Evolutionary conservation across 257 asterid species (phyloP), one percentile per base, ranked within the genome.

Genomic region (Petunia axillaris): DNA sequence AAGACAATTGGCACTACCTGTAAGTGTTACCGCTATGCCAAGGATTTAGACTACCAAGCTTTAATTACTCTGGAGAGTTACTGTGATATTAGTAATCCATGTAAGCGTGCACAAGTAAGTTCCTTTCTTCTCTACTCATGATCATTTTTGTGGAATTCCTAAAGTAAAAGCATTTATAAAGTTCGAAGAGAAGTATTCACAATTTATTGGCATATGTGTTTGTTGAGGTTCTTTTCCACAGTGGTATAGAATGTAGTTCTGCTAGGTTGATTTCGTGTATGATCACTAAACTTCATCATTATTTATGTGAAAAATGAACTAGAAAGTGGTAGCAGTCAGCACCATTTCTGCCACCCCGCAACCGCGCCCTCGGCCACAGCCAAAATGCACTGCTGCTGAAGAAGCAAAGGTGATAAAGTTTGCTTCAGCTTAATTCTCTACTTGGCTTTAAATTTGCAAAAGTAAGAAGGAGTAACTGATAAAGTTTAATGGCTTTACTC

Each of bases 1-100:
- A 71, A 60, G 77, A 71, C 60, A 71, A 71, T 71, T 25, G 77
- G 44, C 3, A 14, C 44, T 25, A 71, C 46, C 3, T 71, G 77
- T 10, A 48, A 71, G 60, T 71, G 77, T 48, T 71, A 71, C 0
- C 8, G 14, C 10, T 71, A 71, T 71, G 77, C 77, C 1, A 15
- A 46, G 25, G 35, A 48, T 25, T 48, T 48, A 60, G 60, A 71
- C 11, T 9, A 71, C 48, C 77, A 48, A 48, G 59, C 43, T 1
- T 48, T 71, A 2, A 48, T 71, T 48, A 71, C 77, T 71, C 77
- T 71, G 10, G 43, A 48, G 44, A 36, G 43, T 6, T 71, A 71
- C 35, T 71, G 60, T 71, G 60, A 71, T 71, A 1, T 71, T 11
- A 48, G 35, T 48, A 71, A 48, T 48, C 77, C 77, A 48, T 71